Evolutionary conservation across 163 green algal genomes (phyloP), one percentile per base, ranked within the genome.

Genomic region (Coccomyxa subellipsoidea): DNA sequence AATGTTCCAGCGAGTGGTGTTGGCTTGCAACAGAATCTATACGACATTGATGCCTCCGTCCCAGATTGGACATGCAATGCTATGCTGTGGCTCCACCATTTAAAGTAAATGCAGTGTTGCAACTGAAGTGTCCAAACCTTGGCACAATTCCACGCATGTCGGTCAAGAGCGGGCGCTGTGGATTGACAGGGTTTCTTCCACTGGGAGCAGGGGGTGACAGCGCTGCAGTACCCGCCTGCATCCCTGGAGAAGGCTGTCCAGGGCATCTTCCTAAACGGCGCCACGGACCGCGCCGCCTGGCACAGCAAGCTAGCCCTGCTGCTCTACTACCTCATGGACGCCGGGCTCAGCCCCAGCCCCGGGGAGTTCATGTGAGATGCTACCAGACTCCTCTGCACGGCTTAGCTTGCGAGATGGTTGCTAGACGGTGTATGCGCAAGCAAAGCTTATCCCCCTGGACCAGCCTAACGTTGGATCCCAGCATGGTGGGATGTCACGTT

Each of bases 321-420:
- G 73, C 40, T 84, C 0, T 93, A 92, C 81, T 87, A 85, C 66
- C 81, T 92, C 23, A 38, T 83, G 23, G 90, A 93, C 47, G 84
- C 80, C 0, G 84, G 81, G 34, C 83, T 73, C 54, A 25, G 29
- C 32, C 32, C 32, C n/a, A 0, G 3, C 9, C 7, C 38, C 9
- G 38, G 78, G 27, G 31, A 12, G 66, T 66, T 83, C 79, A 71
- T 70, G 79, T 83, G 32, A 53, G 77, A 38, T 36, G 21, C n/a
- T 75, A 2, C 31, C n/a, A n/a, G n/a, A n/a, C n/a, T n/a, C n/a
- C n/a, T n/a, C n/a, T n/a, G n/a, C n/a, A n/a, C n/a, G n/a, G n/a
- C n/a, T n/a, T n/a, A n/a, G n/a, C n/a, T n/a, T n/a, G n/a, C n/a
- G n/a, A n/a, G n/a, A n/a, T n/a, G n/a, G n/a, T n/a, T n/a, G n/a